phyloP scores from a whole-genome alignment of 257 asterid species.

The Craterostigma plantagineum region DNA sequence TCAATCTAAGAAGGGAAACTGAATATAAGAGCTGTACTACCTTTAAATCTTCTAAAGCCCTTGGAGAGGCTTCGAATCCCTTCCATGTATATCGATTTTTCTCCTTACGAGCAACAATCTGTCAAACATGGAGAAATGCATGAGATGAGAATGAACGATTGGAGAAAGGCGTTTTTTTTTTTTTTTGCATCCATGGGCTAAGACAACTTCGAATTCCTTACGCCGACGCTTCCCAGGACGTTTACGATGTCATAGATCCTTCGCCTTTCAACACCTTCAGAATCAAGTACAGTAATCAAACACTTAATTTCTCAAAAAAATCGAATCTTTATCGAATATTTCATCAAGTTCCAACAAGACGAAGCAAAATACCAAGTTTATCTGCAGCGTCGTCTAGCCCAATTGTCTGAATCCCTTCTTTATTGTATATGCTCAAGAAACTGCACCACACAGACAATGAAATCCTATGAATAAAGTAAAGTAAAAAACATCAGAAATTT shows the following conservation, averaged over 20 bases:
- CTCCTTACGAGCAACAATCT: slow-evolving; percentile 77
- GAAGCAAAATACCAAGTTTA: slow-evolving; percentile 29
- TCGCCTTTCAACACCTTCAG: slow-evolving; percentile 97
- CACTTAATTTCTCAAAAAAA: no score
- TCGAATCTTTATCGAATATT: neutral
- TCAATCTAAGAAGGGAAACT: no score
- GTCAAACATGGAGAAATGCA: slow-evolving; percentile 8
- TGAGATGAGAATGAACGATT: slow-evolving; percentile 8
- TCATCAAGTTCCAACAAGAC: neutral
- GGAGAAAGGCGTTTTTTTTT: no score
- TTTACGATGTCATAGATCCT: slow-evolving; percentile 95
- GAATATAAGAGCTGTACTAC: no score
- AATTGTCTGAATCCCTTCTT: slow-evolving; percentile 59
- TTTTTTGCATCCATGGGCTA: no score
- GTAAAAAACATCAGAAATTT: no score
- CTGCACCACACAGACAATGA: slow-evolving; percentile 21
- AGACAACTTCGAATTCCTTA: slow-evolving; percentile 25
- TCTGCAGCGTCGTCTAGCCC: slow-evolving; percentile 94
- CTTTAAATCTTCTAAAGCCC: slow-evolving; percentile 50
- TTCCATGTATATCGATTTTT: slow-evolving; percentile 86
- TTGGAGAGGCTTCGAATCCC: slow-evolving; percentile 76
- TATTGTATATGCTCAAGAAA: slow-evolving; percentile 64
- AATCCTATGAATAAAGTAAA: neutral
- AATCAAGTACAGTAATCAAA: neutral
- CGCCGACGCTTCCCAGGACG: slow-evolving; percentile 94